Conservation (phyloP, 2,329 filamentous ascomycete species). For the Chaetomiaceae sp. region DNA sequence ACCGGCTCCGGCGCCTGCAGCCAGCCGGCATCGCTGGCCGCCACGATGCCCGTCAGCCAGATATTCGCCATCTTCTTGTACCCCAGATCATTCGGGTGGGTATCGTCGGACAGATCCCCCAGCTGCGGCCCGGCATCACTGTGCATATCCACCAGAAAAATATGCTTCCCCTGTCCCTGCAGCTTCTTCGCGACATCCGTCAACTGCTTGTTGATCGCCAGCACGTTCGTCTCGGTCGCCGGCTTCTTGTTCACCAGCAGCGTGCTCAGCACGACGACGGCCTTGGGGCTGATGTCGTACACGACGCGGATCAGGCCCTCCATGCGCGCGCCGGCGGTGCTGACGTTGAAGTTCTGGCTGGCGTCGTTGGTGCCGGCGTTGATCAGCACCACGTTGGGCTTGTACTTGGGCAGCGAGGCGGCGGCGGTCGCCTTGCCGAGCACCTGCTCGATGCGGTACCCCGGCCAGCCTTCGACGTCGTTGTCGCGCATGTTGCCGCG, state of each 20-base stretch:
- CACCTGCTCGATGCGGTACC: slow-evolving; percentile 36
- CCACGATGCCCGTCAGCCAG: slow-evolving; percentile 30
- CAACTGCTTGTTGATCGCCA: slow-evolving; percentile 32
- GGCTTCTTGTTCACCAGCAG: slow-evolving; percentile 26
- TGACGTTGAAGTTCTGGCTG: slow-evolving; percentile 28
- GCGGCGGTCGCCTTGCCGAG: slow-evolving; percentile 5
- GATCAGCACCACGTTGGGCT: slow-evolving; percentile 37
- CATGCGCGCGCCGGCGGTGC: slow-evolving; percentile 29
- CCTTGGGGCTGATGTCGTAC: slow-evolving; percentile 27
- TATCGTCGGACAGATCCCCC: slow-evolving; percentile 33
- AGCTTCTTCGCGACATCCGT: slow-evolving; percentile 25
- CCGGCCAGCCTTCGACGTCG: slow-evolving; percentile 41
- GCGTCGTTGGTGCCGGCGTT: slow-evolving; percentile 42
- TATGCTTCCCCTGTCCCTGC: slow-evolving; percentile 25
- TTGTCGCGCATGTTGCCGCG: slow-evolving; percentile 36
- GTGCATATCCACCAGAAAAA: slow-evolving; percentile 39
- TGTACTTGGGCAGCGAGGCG: slow-evolving; percentile 24
- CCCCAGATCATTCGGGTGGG: slow-evolving; percentile 35
- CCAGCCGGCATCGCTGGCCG: slow-evolving; percentile 26
- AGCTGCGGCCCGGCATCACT: slow-evolving; percentile 25
- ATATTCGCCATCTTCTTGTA: slow-evolving; percentile 38
- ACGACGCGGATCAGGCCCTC: slow-evolving; percentile 33
- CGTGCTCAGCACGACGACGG: slow-evolving; percentile 35
- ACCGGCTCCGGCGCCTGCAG: slow-evolving; percentile 27
- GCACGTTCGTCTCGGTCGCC: slow-evolving; percentile 25